Evolutionary conservation across 495 filamentous ascomycete genomes (phyloP), one percentile per base, ranked within the genome.

Genomic region (Penicillium paradoxum): DNA sequence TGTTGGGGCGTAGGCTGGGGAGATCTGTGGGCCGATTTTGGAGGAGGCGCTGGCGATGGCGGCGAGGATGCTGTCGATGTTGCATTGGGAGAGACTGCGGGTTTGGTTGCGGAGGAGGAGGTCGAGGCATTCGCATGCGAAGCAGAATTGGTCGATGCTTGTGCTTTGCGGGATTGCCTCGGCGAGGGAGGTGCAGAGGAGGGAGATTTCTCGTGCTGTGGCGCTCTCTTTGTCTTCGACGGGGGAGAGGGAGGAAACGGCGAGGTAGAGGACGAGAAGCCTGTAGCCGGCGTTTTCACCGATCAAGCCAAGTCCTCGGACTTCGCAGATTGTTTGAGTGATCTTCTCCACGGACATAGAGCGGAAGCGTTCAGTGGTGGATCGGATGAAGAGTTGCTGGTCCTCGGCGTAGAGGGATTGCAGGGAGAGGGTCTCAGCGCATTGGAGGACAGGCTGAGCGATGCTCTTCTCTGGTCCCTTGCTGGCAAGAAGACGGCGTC

Each of bases 61-160:
- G 30, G 77, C 72, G 46, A 90, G 67, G 17, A 83, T 77, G 33
- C 67, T 72, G 49, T 90, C 88, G 54, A 90, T 81, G 63, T 87
- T 87, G 72, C 78, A 86, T 59, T 90, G 87, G 0, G 76, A 74
- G 55, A 90, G 79, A 25, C 74, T 69, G 22, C 73, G 77, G 15
- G 71, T 59, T 56, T 81, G 69, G 18, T 45, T 76, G 58, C 80
- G 81, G 24, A 89, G 75, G 22, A 87, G 73, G n/a, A 80, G 62
- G 25, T 76, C 60, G 45, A 86, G 58, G 11, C 69, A 75, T 52
- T 83, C 80, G 32, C 77, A 70, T 17, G 76, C 70, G n/a, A 84
- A 70, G 45, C 72, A 78, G 54, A 87, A 85, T 44, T 80, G 73
- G 13, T 74, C 73, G 49, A 78, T 71, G 0, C 62, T 68, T 54